Evolutionary conservation across 768 basidiomycete species (phyloP).

Genomic region (Calocybe indica): DNA sequence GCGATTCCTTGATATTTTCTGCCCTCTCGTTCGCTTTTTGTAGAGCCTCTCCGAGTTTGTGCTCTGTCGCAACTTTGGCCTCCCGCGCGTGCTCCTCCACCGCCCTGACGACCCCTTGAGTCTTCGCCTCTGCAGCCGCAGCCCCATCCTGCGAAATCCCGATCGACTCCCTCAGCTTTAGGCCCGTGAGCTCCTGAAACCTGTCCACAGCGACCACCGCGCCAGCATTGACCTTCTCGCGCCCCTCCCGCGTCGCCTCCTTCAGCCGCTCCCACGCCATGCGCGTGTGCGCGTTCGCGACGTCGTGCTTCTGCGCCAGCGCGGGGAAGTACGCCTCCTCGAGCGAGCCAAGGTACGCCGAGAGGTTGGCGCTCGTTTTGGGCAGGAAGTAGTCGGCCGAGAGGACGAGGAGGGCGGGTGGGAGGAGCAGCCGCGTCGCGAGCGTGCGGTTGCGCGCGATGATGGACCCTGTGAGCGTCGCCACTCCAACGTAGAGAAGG

Average conservation of each 20-base stretch:
- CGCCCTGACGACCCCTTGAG: conserved; percentile 5
- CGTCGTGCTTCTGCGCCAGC: conserved; percentile 61
- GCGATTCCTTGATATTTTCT: conserved; percentile 10
- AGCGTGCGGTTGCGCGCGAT: conserved; percentile 73
- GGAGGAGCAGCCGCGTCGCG: conserved; percentile 64
- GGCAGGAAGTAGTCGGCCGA: conserved; percentile 86
- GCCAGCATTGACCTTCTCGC: conserved; percentile 36
- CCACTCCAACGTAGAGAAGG: conserved; percentile 85
- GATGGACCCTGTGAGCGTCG: conserved; percentile 84
- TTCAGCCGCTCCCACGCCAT: conserved; percentile 57
- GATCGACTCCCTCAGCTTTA: conserved; percentile 61
- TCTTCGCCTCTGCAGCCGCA: neutral
- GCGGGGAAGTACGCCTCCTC: conserved; percentile 69
- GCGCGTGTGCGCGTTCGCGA: conserved; percentile 51
- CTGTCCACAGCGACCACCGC: conserved; percentile 42
- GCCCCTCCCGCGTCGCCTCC: conserved; percentile 42
- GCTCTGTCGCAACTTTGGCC: conserved; percentile 1
- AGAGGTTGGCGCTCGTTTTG: conserved; percentile 66
- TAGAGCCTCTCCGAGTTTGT: conserved; percentile 15
- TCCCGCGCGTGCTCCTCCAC: conserved; percentile 19
- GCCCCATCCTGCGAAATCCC: conserved; percentile 29
- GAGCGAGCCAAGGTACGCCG: conserved; percentile 55
- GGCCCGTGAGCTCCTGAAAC: conserved; percentile 65
- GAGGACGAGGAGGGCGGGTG: conserved; percentile 64
- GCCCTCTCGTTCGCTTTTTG: conserved; percentile 19